Percentiles rank a stretch among this genome's conserved stretches.
These are phyloP conservation scores for Candida glucosophila DNA, from an alignment of 1,139 yeast genomes.

Conservation along the genomic window DNA sequence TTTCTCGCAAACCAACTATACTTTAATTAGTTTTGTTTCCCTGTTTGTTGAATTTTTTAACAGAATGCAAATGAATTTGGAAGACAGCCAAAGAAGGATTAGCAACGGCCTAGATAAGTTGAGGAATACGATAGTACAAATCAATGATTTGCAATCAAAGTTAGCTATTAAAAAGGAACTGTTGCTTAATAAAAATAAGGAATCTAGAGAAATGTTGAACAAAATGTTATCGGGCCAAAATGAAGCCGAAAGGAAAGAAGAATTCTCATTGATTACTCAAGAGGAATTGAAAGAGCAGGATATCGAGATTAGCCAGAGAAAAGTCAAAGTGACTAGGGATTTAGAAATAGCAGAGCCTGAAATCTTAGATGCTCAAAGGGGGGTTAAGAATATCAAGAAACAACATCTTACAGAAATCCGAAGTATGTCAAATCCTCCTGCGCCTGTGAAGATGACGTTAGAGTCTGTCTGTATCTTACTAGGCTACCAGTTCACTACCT, in stretches of 20 bases:
- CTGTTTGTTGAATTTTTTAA: constrained; percentile 39
- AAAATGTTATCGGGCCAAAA: constrained; percentile 82
- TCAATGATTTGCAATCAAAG: constrained; percentile 47
- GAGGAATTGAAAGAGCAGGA: constrained; percentile 65
- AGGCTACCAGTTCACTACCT: constrained; percentile 59
- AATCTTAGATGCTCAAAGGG: constrained; percentile 71
- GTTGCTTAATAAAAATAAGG: constrained; percentile 49
- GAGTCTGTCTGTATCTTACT: constrained; percentile 81
- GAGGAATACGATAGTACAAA: constrained; percentile 70
- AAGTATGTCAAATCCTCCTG: constrained; percentile 89
- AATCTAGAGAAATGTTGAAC: constrained; percentile 65
- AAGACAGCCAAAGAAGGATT: constrained; percentile 64
- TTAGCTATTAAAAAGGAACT: constrained; percentile 46
- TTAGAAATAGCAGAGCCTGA: constrained; percentile 78
- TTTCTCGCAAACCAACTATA: constrained; percentile 16
- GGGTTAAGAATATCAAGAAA: constrained; percentile 86
- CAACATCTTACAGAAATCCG: constrained; percentile 86
- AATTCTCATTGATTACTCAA: constrained; percentile 74
- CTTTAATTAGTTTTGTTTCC: constrained; percentile 44
- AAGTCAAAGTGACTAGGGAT: constrained; percentile 49
- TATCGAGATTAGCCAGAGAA: constrained; percentile 46
- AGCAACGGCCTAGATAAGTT: constrained; percentile 67
- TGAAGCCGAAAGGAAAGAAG: constrained; percentile 86
- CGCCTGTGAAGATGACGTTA: constrained; percentile 73
- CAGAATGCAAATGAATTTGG: constrained; percentile 40